phyloP scores from a whole-genome alignment of 257 asterid species.

The Primulina huaijiensis region DNA sequence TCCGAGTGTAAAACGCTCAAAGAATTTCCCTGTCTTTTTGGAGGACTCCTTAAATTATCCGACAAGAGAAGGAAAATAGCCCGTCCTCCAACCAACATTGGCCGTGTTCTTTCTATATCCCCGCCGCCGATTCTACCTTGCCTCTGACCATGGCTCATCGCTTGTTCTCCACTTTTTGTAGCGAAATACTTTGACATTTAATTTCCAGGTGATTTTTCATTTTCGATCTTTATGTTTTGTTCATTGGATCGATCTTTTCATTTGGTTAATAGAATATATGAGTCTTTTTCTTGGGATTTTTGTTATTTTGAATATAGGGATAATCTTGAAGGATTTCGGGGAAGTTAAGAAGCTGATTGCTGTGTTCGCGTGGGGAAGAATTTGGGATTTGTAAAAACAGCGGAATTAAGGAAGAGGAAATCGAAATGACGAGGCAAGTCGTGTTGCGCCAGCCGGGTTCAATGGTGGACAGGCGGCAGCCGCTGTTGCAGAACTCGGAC shows the following conservation, averaged over 20 bases:
- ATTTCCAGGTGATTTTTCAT: slow-evolving; percentile 14
- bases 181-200: slow-evolving; percentile 10
- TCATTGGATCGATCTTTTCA: no score
- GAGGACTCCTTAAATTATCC: slow-evolving; percentile 17
- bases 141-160: slow-evolving; percentile 26
- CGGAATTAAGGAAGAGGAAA: slow-evolving; percentile 7
- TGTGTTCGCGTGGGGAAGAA: slow-evolving; percentile 4
- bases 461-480: slow-evolving; percentile 39
- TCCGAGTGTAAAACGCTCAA: slow-evolving; percentile 1
- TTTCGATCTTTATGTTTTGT: neutral
- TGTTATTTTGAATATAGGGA: neutral
- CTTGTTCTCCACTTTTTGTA: slow-evolving; percentile 8
- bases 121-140: slow-evolving; percentile 31
- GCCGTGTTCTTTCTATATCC: slow-evolving; percentile 30
- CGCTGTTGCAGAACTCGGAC: slow-evolving; percentile 36
- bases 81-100: slow-evolving; percentile 21
- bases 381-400: neutral
- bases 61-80: neutral
- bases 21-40: slow-evolving; percentile 10
- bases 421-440: slow-evolving; percentile 44
- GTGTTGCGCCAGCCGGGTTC: slow-evolving; percentile 35
- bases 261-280: no score
- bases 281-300: no score
- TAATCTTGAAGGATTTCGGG: neutral
- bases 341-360: slow-evolving; percentile 7